Base-by-base conservation (phyloP, 805 yeast species). In the Saccharomycopsis capsularis region DNA sequence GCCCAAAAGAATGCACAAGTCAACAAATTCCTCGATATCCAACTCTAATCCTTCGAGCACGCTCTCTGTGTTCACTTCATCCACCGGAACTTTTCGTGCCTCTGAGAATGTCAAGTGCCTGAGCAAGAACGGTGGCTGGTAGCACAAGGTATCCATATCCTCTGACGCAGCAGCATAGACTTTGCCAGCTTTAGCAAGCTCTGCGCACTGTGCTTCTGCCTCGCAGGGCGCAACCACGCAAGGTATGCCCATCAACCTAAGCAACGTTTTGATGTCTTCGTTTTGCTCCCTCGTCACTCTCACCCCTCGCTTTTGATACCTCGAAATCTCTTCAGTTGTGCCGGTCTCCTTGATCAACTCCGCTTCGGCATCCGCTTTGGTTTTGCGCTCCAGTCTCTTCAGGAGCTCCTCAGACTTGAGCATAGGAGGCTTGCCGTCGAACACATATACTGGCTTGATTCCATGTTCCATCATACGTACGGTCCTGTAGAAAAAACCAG, bases 131-230 rank as follows among this genome's bases (percentile, higher is more conserved):
- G 95, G 93, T 1, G 98, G 86, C 49, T 79, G 82, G 62, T 91
- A 93, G 60, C 98, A 93, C 48, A 93, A 65, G 1, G 99, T 93
- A 67, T 93, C 99, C 98, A 93, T 93, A 77, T 93, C 99, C 64
- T 93, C 99, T 3, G 95, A 85, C 1, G 97, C 99, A 2, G 98
- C 96, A 6, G 95, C 98, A 62, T 81, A 93, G 0, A 90, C 98
- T 61, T 88, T 89, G 1, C 96, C 96, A 13, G 79, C 76, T 50
- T 80, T 77, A 3, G 97, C 97, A 42, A 93, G 68, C 55, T 81
- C 93, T 0, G 99, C 98, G 70, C 99, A 93, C 60, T 93, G 98
- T 0, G 99, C 96, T 64, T 93, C 99, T 1, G 99, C 99, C 66
- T 93, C 99, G 62, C 96, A 83, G 1, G 99, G 98, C 0, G 99